A percentile compares a stretch with the other conserved stretches of the same genome.
phyloP scores from a whole-genome alignment of 116 monocot genomes.

The Posidonia oceanica region DNA sequence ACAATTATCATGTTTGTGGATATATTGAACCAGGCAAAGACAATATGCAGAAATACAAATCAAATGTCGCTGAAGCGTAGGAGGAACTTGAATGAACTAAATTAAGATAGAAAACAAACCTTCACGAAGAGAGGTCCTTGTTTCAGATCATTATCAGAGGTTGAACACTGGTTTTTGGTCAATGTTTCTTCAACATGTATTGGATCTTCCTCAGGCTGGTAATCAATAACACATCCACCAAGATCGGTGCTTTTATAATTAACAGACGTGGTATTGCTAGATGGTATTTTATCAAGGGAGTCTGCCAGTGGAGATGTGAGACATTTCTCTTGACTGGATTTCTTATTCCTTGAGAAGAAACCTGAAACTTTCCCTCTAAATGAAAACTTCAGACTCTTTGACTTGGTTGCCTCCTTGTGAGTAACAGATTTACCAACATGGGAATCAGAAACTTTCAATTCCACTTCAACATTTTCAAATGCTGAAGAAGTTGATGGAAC shows the following conservation, averaged over 20 bases:
- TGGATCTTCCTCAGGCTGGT: not conserved
- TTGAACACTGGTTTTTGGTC: slow-evolving; percentile 21
- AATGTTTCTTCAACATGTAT: slow-evolving; percentile 3
- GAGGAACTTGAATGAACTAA: not conserved
- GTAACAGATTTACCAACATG: slow-evolving; percentile 12
- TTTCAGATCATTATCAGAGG: not conserved
- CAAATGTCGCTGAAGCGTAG: not conserved
- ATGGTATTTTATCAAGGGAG: slow-evolving; percentile 1
- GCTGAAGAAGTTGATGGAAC: slow-evolving; percentile 45
- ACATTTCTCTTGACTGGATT: slow-evolving; percentile 23
- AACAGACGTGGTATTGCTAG: not conserved
- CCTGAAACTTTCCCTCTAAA: slow-evolving; percentile 56
- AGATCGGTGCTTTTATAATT: slow-evolving; percentile 4
- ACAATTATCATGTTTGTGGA: too few relatives aligned
- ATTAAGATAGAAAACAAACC: slow-evolving; percentile 4
- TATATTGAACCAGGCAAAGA: too few relatives aligned
- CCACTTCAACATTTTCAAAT: too few relatives aligned
- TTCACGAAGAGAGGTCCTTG: not conserved
- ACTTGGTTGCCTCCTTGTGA: slow-evolving; percentile 24
- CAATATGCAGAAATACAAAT: too few relatives aligned
- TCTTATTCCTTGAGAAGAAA: slow-evolving; percentile 61
- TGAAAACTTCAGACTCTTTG: slow-evolving; percentile 29
- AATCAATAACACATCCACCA: not conserved
- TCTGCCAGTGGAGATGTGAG: not conserved
- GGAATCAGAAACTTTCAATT: too few relatives aligned